phyloP scores from a whole-genome alignment of 2,329 filamentous ascomycete species.

The Epichloe sp. region DNA sequence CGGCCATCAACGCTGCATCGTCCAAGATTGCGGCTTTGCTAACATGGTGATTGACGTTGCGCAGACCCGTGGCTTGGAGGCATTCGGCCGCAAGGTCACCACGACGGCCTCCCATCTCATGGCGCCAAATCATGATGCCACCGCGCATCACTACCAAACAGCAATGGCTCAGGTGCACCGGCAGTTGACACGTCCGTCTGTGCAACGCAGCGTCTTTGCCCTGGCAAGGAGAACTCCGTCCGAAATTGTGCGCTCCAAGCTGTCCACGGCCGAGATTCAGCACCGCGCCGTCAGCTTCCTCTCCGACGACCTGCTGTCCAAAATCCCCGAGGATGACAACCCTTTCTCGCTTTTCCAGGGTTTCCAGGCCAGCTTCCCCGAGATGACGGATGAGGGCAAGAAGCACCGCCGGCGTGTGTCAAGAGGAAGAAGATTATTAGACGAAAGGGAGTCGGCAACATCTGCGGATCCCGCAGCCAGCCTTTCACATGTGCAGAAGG shows the following conservation, averaged over 20 bases:
- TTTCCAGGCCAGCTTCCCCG: conserved; percentile 80
- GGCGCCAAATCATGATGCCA: conserved; percentile 41
- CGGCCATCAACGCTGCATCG: background rate
- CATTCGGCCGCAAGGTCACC: conserved; percentile 88
- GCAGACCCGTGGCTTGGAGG: conserved; percentile 77
- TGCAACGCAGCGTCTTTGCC: conserved; percentile 84
- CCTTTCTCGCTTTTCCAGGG: conserved; percentile 91
- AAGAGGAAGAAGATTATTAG: conserved; percentile 62
- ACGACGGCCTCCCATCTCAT: conserved; percentile 88
- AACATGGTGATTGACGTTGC: conserved; percentile 6
- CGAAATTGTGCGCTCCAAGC: conserved; percentile 80
- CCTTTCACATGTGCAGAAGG: conserved; percentile 62
- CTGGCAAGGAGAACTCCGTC: conserved; percentile 86
- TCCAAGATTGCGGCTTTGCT: conserved; percentile 2
- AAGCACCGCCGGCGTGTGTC: conserved; percentile 59
- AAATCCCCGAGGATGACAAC: conserved; percentile 78
- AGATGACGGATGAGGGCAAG: conserved; percentile 53
- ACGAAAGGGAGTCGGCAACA: conserved; percentile 39
- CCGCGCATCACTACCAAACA: conserved; percentile 61
- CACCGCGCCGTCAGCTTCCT: conserved; percentile 81
- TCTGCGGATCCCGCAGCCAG: conserved; percentile 47
- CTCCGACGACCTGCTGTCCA: conserved; percentile 75
- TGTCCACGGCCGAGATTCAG: conserved; percentile 86
- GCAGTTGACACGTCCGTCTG: conserved; percentile 67
- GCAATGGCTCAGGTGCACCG: conserved; percentile 84